A percentile compares a stretch with the other conserved stretches of the same genome.
Evolutionary conservation across 169 alveolate species (phyloP).

Genomic region (Plasmodium malariae): DNA sequence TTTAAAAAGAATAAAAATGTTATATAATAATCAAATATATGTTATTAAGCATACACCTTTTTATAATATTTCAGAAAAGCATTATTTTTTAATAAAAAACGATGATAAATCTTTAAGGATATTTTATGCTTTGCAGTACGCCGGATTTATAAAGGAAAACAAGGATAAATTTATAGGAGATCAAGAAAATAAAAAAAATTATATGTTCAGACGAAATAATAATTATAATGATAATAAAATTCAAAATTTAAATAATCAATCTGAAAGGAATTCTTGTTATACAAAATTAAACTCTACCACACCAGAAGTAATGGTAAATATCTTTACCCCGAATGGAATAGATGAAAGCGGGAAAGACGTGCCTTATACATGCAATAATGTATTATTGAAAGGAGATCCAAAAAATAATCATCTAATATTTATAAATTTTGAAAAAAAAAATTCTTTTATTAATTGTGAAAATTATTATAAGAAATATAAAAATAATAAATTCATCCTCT

Average conservation of each 20-base stretch:
- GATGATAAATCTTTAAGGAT: conserved; percentile 71
- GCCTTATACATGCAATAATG: conserved; percentile 49
- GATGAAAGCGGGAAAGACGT: conserved; percentile 48
- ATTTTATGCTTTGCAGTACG: conserved; percentile 85
- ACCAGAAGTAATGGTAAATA: conserved; percentile 36
- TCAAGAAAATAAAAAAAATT: conserved; percentile 23
- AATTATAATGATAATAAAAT: background rate
- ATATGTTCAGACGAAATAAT: conserved; percentile 7
- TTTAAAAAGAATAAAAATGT: conserved; percentile 32
- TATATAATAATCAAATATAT: conserved; percentile 46
- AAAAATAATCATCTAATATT: conserved; percentile 27
- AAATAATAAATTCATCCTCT: conserved; percentile 42
- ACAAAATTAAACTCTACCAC: conserved; percentile 5
- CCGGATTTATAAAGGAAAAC: conserved; percentile 81
- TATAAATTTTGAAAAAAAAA: conserved; percentile 18
- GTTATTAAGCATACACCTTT: conserved; percentile 27
- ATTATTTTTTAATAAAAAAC: conserved; percentile 65
- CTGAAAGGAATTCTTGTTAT: conserved; percentile 2
- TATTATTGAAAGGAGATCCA: conserved; percentile 18
- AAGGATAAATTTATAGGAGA: conserved; percentile 49
- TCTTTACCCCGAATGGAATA: conserved; percentile 73
- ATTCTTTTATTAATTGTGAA: conserved; percentile 34
- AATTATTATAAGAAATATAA: conserved; percentile 46
- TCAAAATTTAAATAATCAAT: conserved; percentile 3
- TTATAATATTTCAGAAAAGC: conserved; percentile 33